Percentiles rank a stretch among this genome's conserved stretches.
Conservation (phyloP, 1,284 basidiomycete species). For the Rhodofomes roseus region DNA sequence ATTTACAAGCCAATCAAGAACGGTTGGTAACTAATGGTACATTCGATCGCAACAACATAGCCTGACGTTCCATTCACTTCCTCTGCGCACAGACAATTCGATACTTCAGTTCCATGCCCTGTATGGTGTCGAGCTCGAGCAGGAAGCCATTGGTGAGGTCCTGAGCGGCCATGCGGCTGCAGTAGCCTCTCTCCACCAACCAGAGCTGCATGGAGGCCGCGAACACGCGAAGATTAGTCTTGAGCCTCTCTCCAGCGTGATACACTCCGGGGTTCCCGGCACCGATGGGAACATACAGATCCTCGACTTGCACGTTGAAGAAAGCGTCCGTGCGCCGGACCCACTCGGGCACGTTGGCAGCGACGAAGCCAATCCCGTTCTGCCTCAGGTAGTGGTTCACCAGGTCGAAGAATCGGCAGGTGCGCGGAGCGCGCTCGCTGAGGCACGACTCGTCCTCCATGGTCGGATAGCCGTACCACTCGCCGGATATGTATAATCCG, state of each 20-base stretch:
- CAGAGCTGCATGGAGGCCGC: background rate
- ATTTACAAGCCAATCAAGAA: no score
- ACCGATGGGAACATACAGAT: background rate
- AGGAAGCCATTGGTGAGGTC: background rate
- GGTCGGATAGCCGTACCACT: conserved; percentile 45
- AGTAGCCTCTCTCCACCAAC: background rate
- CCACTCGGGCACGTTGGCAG: conserved; percentile 31
- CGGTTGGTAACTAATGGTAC: background rate
- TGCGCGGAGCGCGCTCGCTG: conserved; percentile 16
- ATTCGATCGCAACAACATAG: no score
- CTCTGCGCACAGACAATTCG: background rate
- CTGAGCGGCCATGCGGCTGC: background rate
- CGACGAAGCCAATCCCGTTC: conserved; percentile 35
- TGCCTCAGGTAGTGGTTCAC: conserved; percentile 35
- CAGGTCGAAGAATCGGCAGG: conserved; percentile 37
- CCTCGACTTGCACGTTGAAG: conserved; percentile 1
- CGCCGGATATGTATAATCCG: conserved; percentile 62
- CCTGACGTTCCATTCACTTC: background rate
- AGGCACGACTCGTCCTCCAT: conserved; percentile 35
- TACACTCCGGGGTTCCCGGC: background rate
- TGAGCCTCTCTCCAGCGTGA: background rate
- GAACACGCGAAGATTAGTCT: background rate
- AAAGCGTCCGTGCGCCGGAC: conserved; percentile 37
- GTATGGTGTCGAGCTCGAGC: background rate
- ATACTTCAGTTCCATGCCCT: background rate